phyloP scores from a whole-genome alignment of 805 yeast genomes.

The Metschnikowia peoriensis region DNA sequence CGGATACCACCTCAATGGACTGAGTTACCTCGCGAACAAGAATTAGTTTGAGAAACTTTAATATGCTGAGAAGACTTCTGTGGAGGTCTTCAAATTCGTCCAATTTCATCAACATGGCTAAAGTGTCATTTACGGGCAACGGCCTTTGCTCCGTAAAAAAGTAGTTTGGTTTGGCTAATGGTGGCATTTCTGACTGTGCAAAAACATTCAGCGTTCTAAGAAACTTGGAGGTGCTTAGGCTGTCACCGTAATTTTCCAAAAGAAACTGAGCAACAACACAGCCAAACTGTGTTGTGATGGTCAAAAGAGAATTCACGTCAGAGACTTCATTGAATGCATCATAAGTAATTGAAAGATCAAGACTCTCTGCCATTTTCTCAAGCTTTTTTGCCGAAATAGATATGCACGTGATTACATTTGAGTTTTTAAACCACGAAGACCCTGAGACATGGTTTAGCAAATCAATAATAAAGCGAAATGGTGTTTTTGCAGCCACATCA shows the following conservation, averaged over 20 bases:
- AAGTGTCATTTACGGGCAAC: constrained; percentile 1
- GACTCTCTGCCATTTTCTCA: not conserved
- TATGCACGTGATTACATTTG: constrained; percentile 9
- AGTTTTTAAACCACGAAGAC: not conserved
- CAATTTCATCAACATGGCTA: constrained; percentile 6
- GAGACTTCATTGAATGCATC: constrained; percentile 12
- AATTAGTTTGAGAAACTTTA: constrained; percentile 4
- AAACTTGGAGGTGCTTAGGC: not conserved
- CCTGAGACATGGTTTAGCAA: constrained; percentile 13
- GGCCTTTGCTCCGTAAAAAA: constrained; percentile 15
- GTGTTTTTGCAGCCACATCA: constrained; percentile 11
- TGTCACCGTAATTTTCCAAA: constrained; percentile 4
- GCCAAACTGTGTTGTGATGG: constrained; percentile 14
- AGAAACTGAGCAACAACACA: constrained; percentile 5
- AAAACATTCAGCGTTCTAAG: not conserved
- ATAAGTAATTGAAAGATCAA: constrained; percentile 4
- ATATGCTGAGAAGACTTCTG: constrained; percentile 7
- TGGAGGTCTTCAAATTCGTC: constrained; percentile 14
- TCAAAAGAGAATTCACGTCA: constrained; percentile 9
- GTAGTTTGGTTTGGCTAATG: constrained; percentile 28
- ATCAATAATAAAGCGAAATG: constrained; percentile 14
- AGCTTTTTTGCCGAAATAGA: constrained; percentile 10
- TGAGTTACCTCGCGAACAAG: constrained; percentile 7
- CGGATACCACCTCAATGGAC: not conserved
- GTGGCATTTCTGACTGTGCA: constrained; percentile 21